Conservation (phyloP, 768 basidiomycete species). For the Paxillus ammoniavirescens region DNA sequence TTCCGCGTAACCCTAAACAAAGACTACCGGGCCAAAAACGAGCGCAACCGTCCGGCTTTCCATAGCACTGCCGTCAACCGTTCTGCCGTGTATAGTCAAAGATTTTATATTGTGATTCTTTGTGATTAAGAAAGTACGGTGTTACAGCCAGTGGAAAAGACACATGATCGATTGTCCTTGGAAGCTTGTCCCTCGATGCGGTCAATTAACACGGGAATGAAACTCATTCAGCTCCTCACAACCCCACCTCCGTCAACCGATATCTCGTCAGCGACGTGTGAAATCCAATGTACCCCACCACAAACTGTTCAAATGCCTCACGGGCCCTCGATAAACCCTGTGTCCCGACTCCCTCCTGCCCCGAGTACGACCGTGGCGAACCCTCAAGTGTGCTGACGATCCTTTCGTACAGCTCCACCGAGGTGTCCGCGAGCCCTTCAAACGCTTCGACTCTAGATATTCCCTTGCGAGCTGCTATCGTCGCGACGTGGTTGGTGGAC, state of each 20-base stretch:
- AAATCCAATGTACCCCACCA: conserved; percentile 15
- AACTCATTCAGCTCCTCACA: background rate
- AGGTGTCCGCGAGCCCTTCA: conserved; percentile 19
- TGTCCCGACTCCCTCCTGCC: background rate
- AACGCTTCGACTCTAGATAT: conserved; percentile 27
- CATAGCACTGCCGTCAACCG: too few relatives aligned
- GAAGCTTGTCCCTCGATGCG: too few relatives aligned
- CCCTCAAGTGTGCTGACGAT: conserved; percentile 16
- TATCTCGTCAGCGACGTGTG: conserved; percentile 19
- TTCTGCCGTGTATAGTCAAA: too few relatives aligned
- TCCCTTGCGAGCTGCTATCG: conserved; percentile 21
- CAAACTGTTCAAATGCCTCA: conserved; percentile 4
- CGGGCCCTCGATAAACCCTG: background rate
- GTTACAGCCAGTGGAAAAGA: background rate
- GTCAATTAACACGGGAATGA: too few relatives aligned
- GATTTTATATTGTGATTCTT: too few relatives aligned
- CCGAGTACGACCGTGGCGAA: too few relatives aligned
- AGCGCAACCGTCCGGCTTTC: too few relatives aligned
- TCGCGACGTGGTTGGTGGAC: conserved; percentile 31
- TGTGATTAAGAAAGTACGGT: too few relatives aligned
- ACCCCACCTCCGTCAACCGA: conserved; percentile 10
- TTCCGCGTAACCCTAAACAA: background rate
- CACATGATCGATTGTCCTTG: too few relatives aligned
- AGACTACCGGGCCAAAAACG: too few relatives aligned
- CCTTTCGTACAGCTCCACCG: conserved; percentile 15